Base-by-base conservation (phyloP, 2,329 filamentous ascomycete species). In the Ophiostoma sp. region DNA sequence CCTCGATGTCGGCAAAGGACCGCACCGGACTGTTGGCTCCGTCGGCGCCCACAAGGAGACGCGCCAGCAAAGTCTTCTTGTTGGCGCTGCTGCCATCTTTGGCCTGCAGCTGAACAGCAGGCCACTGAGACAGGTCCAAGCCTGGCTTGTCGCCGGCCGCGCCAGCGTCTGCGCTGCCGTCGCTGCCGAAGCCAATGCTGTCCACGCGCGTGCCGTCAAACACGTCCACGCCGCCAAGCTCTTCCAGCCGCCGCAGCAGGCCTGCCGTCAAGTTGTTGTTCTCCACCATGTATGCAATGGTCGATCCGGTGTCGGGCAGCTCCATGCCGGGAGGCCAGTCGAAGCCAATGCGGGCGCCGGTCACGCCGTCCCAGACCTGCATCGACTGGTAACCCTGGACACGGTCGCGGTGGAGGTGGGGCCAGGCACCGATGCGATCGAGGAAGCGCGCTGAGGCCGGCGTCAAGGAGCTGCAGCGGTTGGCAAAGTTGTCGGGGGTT, bases 301-400 rank as follows among this genome's bases (percentile, higher is more conserved):
- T 90, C 70, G 82, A 85, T 75, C 81, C 69, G 18, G 69, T 73
- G 45, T 70, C 70, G 64, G 78, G 76, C 70, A 72, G 71, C 74
- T 82, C 81, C 49, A 80, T 76, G 60, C 76, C 77, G 5, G 80
- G 80, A 36, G 78, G 78, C 89, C 89, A 91, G 79, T 95, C 91
- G 77, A 99, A 99, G 73, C 92, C 90, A 76, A 99, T 95, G 73
- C 89, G 87, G 47, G 93, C 91, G 69, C 88, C 93, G 55, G 90
- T 91, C 68, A 97, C 87, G 71, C 94, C 96, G 77, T 99, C 95
- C 95, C 96, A 99, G 44, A 98, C 95, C 77, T 97, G 90, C 95
- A 99, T 99, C 74, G 94, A 91, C 70, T 96, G 89, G 78, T 97
- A 99, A 0, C 88, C 85, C 80, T 97, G 93, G 45, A 95, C 86